Base-by-base conservation (phyloP, 495 filamentous ascomycete genomes). In the Neurospora sp. region DNA sequence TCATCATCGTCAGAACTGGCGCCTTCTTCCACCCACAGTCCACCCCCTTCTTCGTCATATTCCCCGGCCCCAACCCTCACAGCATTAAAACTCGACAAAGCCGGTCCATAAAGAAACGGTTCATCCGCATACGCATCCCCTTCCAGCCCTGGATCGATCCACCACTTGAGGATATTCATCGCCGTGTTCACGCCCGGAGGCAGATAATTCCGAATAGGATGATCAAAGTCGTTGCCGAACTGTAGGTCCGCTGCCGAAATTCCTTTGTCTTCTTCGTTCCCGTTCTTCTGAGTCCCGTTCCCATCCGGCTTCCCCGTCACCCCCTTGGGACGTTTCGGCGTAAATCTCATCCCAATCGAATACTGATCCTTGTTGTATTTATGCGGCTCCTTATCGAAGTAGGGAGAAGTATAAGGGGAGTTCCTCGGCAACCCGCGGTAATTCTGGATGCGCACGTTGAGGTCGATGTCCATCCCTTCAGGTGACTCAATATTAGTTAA, bases 151-250 rank as follows among this genome's bases (percentile, higher is more conserved):
- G 95, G 95, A 78, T 99, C 96, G 65, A 98, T 87, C 74, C 87
- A 88, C 89, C 92, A 94, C 79, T 92, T 92, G 18, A 94, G 92
- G 7, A 97, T 88, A 39, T 88, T 90, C 80, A 97, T 89, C 0
- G 93, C 93, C 0, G 91, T 88, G 69, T 86, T 86, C 79, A 97
- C 97, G 6, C 94, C 95, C 0, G 91, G 91, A 0, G 96, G 96
- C 1, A 99, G 84, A n/a, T 90, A 86, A 75, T 96, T 90, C 46
- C 93, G 88, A 72, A 99, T 93, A 0, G 94, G 92, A 37, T 90
- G 87, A 75, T 96, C 93, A 73, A 98, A 97, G 81, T 97, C 92
- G 79, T 98, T 98, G 20, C 95, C 95, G 72, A 94, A 97, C 41
- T 97, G 86, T 2, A 98, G 86, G 71, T 93, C 91, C 31, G 88